Evolutionary conservation across 306 rosid genomes (phyloP), one percentile per base, ranked within the genome.

Genomic region (Heteromeles arbutifolia): DNA sequence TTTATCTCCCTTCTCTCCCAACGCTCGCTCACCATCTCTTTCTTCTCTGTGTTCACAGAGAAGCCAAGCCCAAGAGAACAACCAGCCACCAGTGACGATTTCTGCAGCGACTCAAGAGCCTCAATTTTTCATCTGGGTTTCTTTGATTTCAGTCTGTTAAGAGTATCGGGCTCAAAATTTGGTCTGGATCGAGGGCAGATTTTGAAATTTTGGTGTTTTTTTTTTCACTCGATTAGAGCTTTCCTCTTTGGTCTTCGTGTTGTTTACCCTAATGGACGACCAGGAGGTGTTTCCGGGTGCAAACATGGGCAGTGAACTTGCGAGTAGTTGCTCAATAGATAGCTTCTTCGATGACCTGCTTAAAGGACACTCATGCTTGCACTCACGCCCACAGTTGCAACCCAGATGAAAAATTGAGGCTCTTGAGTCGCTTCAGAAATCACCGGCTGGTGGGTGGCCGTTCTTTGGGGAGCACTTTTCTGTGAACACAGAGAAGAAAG

Each of bases 351-450:
- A 90, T n/a, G 99, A 92, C 34, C 86, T 96, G 52, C 77, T 89
- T 2, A 32, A 90, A 88, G 79, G 99, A 96, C 56, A 10, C 88
- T 22, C 97, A 89, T 41, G 92, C 96, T 54, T 92, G 98, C 82
- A 90, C 96, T 43, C 99, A 96, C 82, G 86, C 97, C 45, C 99
- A 96, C 86, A 96, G 97, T 53, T 96, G 98, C 86, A 96, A 96
- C 82, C 98, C 99, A 25, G 0, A 34, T 34, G 39, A 34, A 34
- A 34, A 34, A 34, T 34, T 1, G 8, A 1, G 39, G 39, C 39
- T 34, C 39, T 34, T 34, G 39, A 6, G 39, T 34, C 0, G 39
- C 39, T 34, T 6, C 8, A 34, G 2, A 34, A 34, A 34, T 34
- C 2, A 2, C 39, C 8, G 2, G 39, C 8, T 34, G 8, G 39